Evolutionary conservation across 768 basidiomycete species (phyloP).

Genomic region (Pulveroboletus sp.): DNA sequence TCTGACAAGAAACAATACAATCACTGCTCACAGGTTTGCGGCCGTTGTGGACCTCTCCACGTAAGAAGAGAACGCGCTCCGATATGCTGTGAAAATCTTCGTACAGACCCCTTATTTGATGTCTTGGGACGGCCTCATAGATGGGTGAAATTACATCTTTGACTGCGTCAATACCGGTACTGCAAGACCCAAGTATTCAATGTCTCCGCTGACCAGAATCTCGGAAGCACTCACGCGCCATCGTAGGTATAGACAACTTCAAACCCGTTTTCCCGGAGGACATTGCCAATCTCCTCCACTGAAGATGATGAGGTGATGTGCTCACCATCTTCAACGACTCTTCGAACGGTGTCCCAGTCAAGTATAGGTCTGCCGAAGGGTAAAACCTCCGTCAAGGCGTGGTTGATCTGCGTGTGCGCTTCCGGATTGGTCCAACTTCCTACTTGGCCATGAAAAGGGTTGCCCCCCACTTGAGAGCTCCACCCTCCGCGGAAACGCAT

Average conservation of each 20-base stretch:
- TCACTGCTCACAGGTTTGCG: conserved; percentile 37
- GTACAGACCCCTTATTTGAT: conserved; percentile 34
- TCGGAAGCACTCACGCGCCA: conserved; percentile 35
- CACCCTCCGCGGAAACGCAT: conserved; percentile 34
- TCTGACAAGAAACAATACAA: not conserved
- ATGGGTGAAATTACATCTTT: conserved; percentile 38
- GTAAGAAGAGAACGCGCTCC: conserved; percentile 37
- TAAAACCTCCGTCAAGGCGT: conserved; percentile 15
- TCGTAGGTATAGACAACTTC: conserved; percentile 41
- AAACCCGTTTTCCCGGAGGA: conserved; percentile 38
- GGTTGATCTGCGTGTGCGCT: conserved; percentile 14
- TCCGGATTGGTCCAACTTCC: conserved; percentile 21
- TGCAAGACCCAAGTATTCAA: conserved; percentile 13
- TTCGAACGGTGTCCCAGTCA: conserved; percentile 23
- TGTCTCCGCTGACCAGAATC: not conserved
- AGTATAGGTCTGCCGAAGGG: conserved; percentile 16
- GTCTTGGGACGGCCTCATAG: conserved; percentile 31
- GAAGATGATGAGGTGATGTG: conserved; percentile 20
- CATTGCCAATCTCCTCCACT: conserved; percentile 28
- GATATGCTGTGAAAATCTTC: conserved; percentile 37
- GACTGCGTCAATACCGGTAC: conserved; percentile 36
- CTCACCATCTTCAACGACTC: conserved; percentile 19
- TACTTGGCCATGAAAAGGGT: conserved; percentile 10
- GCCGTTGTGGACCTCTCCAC: conserved; percentile 35
- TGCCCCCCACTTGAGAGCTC: conserved; percentile 10